Base-by-base conservation (phyloP, 164 flowering plant genomes). In the Magnolia sinica region DNA sequence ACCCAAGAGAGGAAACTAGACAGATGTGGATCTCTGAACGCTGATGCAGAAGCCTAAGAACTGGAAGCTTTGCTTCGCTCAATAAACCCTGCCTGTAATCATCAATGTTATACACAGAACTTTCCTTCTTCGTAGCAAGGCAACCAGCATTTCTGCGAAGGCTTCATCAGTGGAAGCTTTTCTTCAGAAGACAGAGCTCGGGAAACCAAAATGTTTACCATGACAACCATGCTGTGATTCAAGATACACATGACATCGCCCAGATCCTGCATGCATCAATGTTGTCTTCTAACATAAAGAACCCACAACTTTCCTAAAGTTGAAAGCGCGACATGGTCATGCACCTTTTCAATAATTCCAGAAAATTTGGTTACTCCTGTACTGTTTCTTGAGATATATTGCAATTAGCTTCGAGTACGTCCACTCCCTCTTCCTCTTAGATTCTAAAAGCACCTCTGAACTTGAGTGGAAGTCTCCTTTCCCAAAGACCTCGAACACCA, bases 401-500 rank as follows among this genome's bases (percentile, higher is more conserved):
- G 80, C 76, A 45, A 90, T 82, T 16, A 95, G 84, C 77, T 87
- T 73, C 70, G 84, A 81, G 75, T 95, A 93, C 71, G 91, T 92
- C 91, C 89, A 92, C 27, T 77, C 68, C 75, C 70, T 88, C 69
- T 67, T 80, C 78, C 76, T 80, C 29, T 71, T 78, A 4, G 77
- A 91, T 85, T 92, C 98, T 83, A 92, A 37, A 76, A 91, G 79
- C 24, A 87, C 85, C 82, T 93, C 98, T 13, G 94, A 87, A 79
- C 83, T 87, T 59, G 77, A 78, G 77, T 92, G 99, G 80, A 91
- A 93, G 64, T 93, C 97, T 20, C 97, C 99, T 84, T 93, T 95
- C 8, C 99, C 97, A 81, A 95, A 77, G 45, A 76, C 95, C 65
- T 90, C 93, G 81, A 93, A 95, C 49, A 91, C 93, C 59, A 91